phyloP scores from a whole-genome alignment of 2,329 filamentous ascomycete genomes.

The Metarhizium album region DNA sequence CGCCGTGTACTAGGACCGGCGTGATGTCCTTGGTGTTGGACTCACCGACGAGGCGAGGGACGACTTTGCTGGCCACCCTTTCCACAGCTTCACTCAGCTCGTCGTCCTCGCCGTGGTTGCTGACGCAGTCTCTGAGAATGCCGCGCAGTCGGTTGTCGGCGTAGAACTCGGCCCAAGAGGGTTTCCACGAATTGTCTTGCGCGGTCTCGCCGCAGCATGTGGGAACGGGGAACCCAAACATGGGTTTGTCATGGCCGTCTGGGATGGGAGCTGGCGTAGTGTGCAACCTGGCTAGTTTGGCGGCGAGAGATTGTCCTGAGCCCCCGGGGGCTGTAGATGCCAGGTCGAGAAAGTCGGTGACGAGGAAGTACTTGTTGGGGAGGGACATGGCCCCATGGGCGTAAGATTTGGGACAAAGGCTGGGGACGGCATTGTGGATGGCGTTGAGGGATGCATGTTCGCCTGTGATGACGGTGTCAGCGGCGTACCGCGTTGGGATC shows the following conservation, averaged over 20 bases:
- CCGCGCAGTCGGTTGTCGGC: slow-evolving; percentile 61
- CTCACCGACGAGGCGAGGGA: slow-evolving; percentile 66
- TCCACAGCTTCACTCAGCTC: slow-evolving; percentile 56
- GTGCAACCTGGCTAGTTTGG: slow-evolving; percentile 71
- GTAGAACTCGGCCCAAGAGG: slow-evolving; percentile 79
- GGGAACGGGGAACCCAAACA: slow-evolving; percentile 74
- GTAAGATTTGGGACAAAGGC: slow-evolving; percentile 64
- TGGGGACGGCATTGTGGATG: slow-evolving; percentile 60
- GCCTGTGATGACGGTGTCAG: slow-evolving; percentile 31
- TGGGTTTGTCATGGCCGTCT: slow-evolving; percentile 42
- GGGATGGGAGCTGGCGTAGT: slow-evolving; percentile 60
- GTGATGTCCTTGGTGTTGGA: slow-evolving; percentile 48
- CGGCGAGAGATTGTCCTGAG: slow-evolving; percentile 50
- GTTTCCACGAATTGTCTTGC: slow-evolving; percentile 65
- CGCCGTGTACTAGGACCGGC: slow-evolving; percentile 82
- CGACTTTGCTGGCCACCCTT: slow-evolving; percentile 49
- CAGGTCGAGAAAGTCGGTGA: slow-evolving; percentile 73
- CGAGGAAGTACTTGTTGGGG: slow-evolving; percentile 45
- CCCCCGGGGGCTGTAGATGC: slow-evolving; percentile 28
- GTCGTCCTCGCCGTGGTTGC: slow-evolving; percentile 52
- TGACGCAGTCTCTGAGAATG: slow-evolving; percentile 48
- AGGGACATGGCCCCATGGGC: slow-evolving; percentile 54
- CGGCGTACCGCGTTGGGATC: not conserved
- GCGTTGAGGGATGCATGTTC: slow-evolving; percentile 79
- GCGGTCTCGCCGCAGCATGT: slow-evolving; percentile 81